Conservation (phyloP, 2,329 filamentous ascomycete species). For the Paraconiothyrium brasiliense region DNA sequence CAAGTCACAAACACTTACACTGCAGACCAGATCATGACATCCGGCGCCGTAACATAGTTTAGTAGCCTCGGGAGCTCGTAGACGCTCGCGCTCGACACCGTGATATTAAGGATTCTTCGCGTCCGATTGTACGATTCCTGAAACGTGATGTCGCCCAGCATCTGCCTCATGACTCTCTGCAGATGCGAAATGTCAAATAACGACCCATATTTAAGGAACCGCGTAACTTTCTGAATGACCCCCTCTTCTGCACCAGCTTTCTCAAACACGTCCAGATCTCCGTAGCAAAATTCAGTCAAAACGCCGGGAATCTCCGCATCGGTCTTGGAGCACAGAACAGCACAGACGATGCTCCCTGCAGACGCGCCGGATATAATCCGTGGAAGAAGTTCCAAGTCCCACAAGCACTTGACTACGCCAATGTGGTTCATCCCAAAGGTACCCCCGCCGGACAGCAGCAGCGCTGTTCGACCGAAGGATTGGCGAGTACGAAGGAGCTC, state of each 20-base stretch:
- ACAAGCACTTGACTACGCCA: slow-evolving; percentile 83
- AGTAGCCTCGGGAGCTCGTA: slow-evolving; percentile 87
- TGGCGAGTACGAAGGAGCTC: slow-evolving; percentile 76
- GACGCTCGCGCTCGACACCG: slow-evolving; percentile 85
- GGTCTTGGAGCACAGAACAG: slow-evolving; percentile 79
- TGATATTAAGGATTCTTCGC: slow-evolving; percentile 89
- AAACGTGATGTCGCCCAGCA: slow-evolving; percentile 91
- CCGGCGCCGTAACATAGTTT: slow-evolving; percentile 92
- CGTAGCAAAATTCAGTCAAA: slow-evolving; percentile 75
- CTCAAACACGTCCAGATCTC: slow-evolving; percentile 84
- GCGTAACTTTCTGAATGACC: slow-evolving; percentile 72
- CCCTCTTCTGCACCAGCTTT: slow-evolving; percentile 68
- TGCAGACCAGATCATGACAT: slow-evolving; percentile 95
- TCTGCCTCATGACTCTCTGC: slow-evolving; percentile 78
- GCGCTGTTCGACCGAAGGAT: slow-evolving; percentile 83
- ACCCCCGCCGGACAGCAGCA: slow-evolving; percentile 84
- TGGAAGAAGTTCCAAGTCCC: slow-evolving; percentile 77
- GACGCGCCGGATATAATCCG: slow-evolving; percentile 89
- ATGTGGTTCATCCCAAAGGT: slow-evolving; percentile 95
- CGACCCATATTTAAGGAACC: slow-evolving; percentile 81
- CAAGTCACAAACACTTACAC: slow-evolving; percentile 62
- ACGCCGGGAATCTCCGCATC: slow-evolving; percentile 80
- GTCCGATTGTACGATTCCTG: slow-evolving; percentile 97
- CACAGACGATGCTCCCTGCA: slow-evolving; percentile 85
- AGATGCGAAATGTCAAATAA: slow-evolving; percentile 88